Evolutionary conservation across 352 stramenopile genomes (phyloP), one percentile per base, ranked within the genome.

Genomic region (Phytophthora vignae): DNA sequence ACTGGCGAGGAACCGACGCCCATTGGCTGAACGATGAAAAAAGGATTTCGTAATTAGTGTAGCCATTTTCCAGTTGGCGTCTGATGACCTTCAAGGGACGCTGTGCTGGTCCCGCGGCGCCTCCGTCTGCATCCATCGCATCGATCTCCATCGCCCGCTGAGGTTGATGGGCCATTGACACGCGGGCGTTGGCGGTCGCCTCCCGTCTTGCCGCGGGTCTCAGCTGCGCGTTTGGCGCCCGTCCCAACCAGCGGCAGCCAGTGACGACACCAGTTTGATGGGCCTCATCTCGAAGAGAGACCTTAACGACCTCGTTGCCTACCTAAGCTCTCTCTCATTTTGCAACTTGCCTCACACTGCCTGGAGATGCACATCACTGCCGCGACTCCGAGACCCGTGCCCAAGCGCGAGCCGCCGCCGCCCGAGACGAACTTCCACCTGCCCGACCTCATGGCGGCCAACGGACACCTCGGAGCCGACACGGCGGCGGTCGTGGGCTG

Each of bases 311-410:
- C 19, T 31, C 7, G 27, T 31, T 31, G 27, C 27, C 22, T 25
- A 25, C 22, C 22, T 25, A 25, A 25, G 22, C 22, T 31, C 27
- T 31, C 27, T 31, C 27, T 73, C 74, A 81, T 49, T 81, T 69
- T 73, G 74, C 66, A 76, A 78, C 53, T 73, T 67, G 66, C 64
- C 8, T 14, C 12, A 11, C 29, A 2, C 15, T 25, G 17, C 14
- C 48, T 73, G 57, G 67, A 66, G 21, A 81, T 78, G 74, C 74
- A 81, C 71, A 67, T 77, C 67, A 76, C 67, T 65, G 62, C 54
- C 42, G 59, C 57, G 11, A 55, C 60, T 68, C 50, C 71, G 29
- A 75, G 56, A 52, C 53, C 60, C 48, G 42, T 55, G 44, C 31
- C 55, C 15, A 81, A 78, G 60, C 56, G 40, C n/a, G 65, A 81